Evolutionary conservation across 306 rosid species (phyloP).

Genomic region (Cicer cuneatum): DNA sequence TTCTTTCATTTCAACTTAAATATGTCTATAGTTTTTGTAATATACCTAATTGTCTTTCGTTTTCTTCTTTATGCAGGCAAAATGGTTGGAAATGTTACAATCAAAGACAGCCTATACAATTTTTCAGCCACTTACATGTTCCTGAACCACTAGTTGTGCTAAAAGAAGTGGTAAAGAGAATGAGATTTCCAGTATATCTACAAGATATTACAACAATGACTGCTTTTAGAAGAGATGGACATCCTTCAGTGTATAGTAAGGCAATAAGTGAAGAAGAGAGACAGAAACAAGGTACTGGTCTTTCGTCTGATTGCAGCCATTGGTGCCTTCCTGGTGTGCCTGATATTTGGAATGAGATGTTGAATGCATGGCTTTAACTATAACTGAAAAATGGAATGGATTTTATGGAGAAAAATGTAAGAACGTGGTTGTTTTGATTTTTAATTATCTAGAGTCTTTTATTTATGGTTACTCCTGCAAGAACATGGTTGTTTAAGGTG

Average conservation of each 20-base stretch:
- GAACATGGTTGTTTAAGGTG: slow-evolving; percentile 38
- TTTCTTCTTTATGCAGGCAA: slow-evolving; percentile 53
- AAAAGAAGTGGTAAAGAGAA: slow-evolving; percentile 72
- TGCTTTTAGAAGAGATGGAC: slow-evolving; percentile 85
- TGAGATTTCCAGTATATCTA: slow-evolving; percentile 88
- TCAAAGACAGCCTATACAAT: slow-evolving; percentile 76
- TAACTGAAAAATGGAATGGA: slow-evolving; percentile 9
- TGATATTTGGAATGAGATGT: slow-evolving; percentile 92
- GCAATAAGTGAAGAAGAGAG: slow-evolving; percentile 63
- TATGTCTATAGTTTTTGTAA: too few relatives aligned
- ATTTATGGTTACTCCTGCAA: slow-evolving; percentile 35
- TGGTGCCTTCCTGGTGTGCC: slow-evolving; percentile 99
- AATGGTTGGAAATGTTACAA: slow-evolving; percentile 97
- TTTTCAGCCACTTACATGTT: slow-evolving; percentile 77
- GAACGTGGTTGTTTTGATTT: neutral
- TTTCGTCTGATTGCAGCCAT: slow-evolving; percentile 96
- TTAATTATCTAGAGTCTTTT: slow-evolving; percentile 28
- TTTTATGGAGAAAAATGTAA: slow-evolving; percentile 42
- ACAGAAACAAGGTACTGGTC: slow-evolving; percentile 55
- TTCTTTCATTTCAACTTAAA: neutral
- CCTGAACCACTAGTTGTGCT: slow-evolving; percentile 77
- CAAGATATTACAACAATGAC: slow-evolving; percentile 87
- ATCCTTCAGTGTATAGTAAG: slow-evolving; percentile 82
- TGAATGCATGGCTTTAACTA: slow-evolving; percentile 69
- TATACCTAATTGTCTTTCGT: too few relatives aligned